Evolutionary conservation across 257 asterid species (phyloP), one percentile per base, ranked within the genome.

Genomic region (Plantago elongata): DNA sequence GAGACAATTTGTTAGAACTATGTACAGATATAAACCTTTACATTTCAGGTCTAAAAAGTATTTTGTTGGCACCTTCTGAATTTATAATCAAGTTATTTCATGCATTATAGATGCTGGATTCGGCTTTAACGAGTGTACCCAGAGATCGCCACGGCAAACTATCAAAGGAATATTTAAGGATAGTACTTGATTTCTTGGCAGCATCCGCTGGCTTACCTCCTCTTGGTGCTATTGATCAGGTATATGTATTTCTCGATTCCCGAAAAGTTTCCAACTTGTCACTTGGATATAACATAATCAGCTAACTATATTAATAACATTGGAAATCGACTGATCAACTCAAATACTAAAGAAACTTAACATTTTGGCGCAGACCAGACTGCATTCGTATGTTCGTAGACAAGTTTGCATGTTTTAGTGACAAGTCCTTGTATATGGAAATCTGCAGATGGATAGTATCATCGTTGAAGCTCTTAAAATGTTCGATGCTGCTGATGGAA

Each of bases 141-240:
- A 75, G 52, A 75, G 99, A 85, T 51, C 79, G 81, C n/a, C 54
- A 81, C 11, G 92, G 94, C 46, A 89, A 87, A 60, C 65, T 89
- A 54, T 69, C 95, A 0, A 85, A 80, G 73, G 89, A 80, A 52
- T 81, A 83, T 74, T 60, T 87, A 64, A 75, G 89, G 11, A 74
- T 75, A 5, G 90, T 84, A 0, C 88, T 93, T n/a, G 97, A 89
- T 78, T 51, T 68, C 12, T 45, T 93, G 66, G 94, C 92, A 14
- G 81, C 96, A 2, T 74, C 94, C 16, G 93, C 97, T 62, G 94
- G 88, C 66, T 65, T 93, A 30, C 99, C 99, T 51, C 97, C 96
- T 2, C 61, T 89, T 9, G 97, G 97, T 48, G 92, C 86, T 15
- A 79, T 85, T 65, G 87, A 75, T 37, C 75, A 85, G 99, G 99